phyloP scores from a whole-genome alignment of 2,329 filamentous ascomycete genomes.

The Trichoderma sp. region DNA sequence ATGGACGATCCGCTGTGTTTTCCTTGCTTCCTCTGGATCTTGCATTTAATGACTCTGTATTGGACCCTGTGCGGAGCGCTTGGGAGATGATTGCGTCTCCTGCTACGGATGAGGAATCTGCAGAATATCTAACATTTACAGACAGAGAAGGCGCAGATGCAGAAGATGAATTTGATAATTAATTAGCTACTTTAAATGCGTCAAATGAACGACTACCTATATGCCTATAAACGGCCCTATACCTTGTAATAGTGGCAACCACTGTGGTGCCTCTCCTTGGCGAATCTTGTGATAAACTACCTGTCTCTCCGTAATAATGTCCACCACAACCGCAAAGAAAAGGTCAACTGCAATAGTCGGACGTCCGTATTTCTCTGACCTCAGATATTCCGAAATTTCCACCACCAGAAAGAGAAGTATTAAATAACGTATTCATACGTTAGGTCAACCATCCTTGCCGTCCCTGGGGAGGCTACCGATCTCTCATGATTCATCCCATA shows the following conservation, averaged over 20 bases:
- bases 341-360: not conserved
- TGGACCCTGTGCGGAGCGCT: conserved; percentile 64
- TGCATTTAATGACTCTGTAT: conserved; percentile 67
- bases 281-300: not conserved
- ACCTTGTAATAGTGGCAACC: not conserved
- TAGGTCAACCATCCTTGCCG: not conserved
- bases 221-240: not conserved
- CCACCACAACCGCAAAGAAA: too few relatives aligned
- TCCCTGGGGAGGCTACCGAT: not conserved
- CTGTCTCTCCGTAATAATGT: too few relatives aligned
- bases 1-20: conserved; percentile 52
- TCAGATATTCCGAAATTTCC: not conserved
- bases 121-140: conserved; percentile 72
- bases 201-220: not conserved
- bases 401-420: not conserved
- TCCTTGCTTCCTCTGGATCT: conserved; percentile 60
- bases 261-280: not conserved
- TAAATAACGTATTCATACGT: not conserved
- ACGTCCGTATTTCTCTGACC: not conserved
- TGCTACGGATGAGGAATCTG: conserved; percentile 42
- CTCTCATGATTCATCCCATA: not conserved
- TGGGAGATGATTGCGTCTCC: conserved; percentile 64
- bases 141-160: conserved; percentile 63
- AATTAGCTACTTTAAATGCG: conserved; percentile 19
- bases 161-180: conserved; percentile 49